Percentiles rank a stretch among this genome's conserved stretches.
Evolutionary conservation across 352 stramenopile genomes (phyloP).

Genomic region (Blastocystis sp.): DNA sequence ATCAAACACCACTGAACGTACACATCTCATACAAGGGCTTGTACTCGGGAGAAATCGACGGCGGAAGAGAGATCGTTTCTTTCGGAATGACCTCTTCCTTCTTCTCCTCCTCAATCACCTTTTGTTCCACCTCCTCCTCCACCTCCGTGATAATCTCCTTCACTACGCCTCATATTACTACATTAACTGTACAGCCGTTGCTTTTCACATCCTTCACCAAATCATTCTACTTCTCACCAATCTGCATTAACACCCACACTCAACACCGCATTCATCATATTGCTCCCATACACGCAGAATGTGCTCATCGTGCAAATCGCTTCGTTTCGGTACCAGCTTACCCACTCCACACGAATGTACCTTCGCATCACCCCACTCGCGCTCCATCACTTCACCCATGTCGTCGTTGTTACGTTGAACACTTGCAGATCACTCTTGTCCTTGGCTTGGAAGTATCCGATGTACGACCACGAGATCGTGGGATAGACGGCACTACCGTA

Average conservation of each 20-base stretch:
- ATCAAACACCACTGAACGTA: neutral
- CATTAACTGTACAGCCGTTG: neutral
- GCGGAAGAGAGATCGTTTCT: neutral
- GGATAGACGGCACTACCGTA: slow-evolving; percentile 54
- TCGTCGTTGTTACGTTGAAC: slow-evolving; percentile 4
- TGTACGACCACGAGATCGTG: slow-evolving; percentile 4
- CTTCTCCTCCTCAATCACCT: neutral
- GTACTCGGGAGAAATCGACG: slow-evolving; percentile 46
- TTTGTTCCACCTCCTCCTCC: neutral
- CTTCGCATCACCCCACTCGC: neutral
- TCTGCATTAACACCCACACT: neutral
- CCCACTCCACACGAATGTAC: slow-evolving; percentile 42
- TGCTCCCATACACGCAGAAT: slow-evolving; percentile 43
- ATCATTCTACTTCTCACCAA: slow-evolving; percentile 17
- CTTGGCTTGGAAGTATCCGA: slow-evolving; percentile 40
- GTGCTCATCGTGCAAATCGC: slow-evolving; percentile 59
- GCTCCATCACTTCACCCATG: slow-evolving; percentile 12
- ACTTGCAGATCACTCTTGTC: slow-evolving; percentile 62
- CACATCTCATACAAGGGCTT: slow-evolving; percentile 54
- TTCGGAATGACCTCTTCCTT: neutral
- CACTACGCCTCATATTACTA: neutral
- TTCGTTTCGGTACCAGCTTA: slow-evolving; percentile 53
- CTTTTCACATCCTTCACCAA: neutral
- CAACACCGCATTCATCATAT: slow-evolving; percentile 61
- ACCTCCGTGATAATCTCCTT: slow-evolving; percentile 27